These are phyloP conservation scores for Mycena indigotica DNA, from an alignment of 768 basidiomycete species.

Conservation along the genomic window DNA sequence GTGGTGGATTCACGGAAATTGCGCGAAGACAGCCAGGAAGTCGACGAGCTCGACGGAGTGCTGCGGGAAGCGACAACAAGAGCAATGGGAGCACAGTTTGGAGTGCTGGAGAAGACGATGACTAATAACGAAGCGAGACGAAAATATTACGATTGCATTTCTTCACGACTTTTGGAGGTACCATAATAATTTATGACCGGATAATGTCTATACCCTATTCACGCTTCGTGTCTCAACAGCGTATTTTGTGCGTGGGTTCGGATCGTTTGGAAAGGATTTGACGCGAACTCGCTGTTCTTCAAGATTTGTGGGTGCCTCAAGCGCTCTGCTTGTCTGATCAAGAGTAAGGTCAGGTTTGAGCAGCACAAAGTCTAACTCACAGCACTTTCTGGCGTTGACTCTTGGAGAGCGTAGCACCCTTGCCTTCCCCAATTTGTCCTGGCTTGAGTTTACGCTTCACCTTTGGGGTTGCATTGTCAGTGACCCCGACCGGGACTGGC, in stretches of 20 bases:
- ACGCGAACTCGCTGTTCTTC: constrained; percentile 58
- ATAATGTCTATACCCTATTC: constrained; percentile 18
- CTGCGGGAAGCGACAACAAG: constrained; percentile 65
- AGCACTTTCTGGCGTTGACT: constrained; percentile 67
- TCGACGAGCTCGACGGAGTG: constrained; percentile 61
- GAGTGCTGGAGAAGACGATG: constrained; percentile 74
- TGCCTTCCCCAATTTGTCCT: constrained; percentile 71
- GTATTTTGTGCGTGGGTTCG: constrained; percentile 82
- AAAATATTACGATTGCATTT: not conserved
- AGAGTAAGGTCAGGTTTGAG: not conserved
- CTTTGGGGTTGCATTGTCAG: constrained; percentile 15
- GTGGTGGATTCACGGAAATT: constrained; percentile 81
- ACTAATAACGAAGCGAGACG: constrained; percentile 38
- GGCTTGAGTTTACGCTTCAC: constrained; percentile 35
- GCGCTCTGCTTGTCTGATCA: constrained; percentile 64
- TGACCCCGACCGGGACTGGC: too few species aligned
- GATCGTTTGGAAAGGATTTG: constrained; percentile 77
- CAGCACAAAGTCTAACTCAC: constrained; percentile 46
- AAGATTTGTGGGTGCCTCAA: constrained; percentile 72
- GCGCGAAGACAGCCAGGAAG: constrained; percentile 52
- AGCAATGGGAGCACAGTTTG: constrained; percentile 66
- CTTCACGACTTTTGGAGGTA: not conserved
- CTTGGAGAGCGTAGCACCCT: constrained; percentile 55
- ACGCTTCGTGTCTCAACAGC: constrained; percentile 50
- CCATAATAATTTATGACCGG: constrained; percentile 10